Evolutionary conservation across 1,284 basidiomycete species (phyloP).

Genomic region (Ceratobasidium papillatum): DNA sequence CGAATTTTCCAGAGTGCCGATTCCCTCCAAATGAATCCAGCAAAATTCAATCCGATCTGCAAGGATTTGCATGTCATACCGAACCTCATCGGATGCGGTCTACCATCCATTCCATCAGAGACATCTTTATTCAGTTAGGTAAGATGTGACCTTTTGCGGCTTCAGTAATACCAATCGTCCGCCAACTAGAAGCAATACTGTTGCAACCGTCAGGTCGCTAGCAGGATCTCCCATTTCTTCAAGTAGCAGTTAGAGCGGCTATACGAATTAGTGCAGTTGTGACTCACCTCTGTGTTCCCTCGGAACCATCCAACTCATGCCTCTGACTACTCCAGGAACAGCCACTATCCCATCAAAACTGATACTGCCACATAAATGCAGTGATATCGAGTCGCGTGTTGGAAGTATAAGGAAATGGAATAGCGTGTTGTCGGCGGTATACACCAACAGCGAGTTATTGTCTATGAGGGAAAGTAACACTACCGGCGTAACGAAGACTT

Average conservation of each 20-base stretch:
- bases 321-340: constrained; percentile 84
- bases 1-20: constrained; percentile 93
- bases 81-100: constrained; percentile 88
- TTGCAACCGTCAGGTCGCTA: constrained; percentile 92
- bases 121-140: constrained; percentile 14
- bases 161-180: constrained; percentile 89
- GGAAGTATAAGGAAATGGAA: constrained; percentile 93
- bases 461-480: constrained; percentile 91
- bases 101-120: constrained; percentile 49
- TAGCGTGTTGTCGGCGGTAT: constrained; percentile 95
- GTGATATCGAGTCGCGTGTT: constrained; percentile 80
- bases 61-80: constrained; percentile 97
- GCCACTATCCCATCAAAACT: constrained; percentile 92
- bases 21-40: constrained; percentile 96
- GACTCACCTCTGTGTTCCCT: constrained; percentile 86
- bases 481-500: constrained; percentile 79
- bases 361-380: constrained; percentile 94
- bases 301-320: constrained; percentile 97
- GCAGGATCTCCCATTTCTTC: constrained; percentile 92
- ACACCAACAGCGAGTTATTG: constrained; percentile 90
- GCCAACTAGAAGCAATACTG: constrained; percentile 95
- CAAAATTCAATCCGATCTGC: constrained; percentile 97
- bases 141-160: constrained; percentile 71
- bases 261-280: not conserved
- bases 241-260: constrained; percentile 42